Percentiles rank a stretch among this genome's conserved stretches.
Evolutionary conservation across 805 yeast genomes (phyloP).

Genomic region (Ogataea zsoltii): DNA sequence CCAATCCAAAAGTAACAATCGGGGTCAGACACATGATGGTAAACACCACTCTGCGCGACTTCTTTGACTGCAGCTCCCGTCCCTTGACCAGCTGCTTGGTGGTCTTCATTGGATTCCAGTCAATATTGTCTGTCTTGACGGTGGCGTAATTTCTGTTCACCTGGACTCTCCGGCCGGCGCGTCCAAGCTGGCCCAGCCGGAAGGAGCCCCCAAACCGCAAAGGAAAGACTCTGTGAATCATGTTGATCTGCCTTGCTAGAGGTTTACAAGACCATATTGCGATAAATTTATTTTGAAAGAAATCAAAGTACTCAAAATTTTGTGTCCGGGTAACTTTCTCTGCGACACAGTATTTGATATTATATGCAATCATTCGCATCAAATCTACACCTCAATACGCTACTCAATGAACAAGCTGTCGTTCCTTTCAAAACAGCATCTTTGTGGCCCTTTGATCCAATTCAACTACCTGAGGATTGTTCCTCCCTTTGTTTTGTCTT

Average conservation of each 20-base stretch:
- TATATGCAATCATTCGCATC: too few species aligned
- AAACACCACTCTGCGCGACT: slow-evolving; percentile 31
- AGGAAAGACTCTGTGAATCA: too few species aligned
- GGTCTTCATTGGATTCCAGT: slow-evolving; percentile 79
- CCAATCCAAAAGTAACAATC: slow-evolving; percentile 76
- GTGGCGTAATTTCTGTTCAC: slow-evolving; percentile 30
- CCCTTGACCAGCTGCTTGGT: slow-evolving; percentile 38
- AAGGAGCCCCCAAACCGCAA: not conserved
- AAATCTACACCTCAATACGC: too few species aligned
- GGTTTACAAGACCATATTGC: too few species aligned
- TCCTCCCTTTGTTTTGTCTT: not conserved
- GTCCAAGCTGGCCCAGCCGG: not conserved
- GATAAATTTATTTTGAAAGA: too few species aligned
- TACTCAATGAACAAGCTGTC: too few species aligned
- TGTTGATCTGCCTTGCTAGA: too few species aligned
- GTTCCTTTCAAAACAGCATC: too few species aligned
- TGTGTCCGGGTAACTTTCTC: not conserved
- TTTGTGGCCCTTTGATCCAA: too few species aligned
- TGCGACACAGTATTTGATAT: not conserved
- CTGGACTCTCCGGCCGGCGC: not conserved
- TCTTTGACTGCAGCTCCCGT: slow-evolving; percentile 24
- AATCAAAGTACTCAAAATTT: not conserved
- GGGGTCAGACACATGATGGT: slow-evolving; percentile 73
- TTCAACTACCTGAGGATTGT: too few species aligned
- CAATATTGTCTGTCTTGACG: slow-evolving; percentile 68